Evolutionary conservation across 495 filamentous ascomycete genomes (phyloP).

Genomic region (Penicillium manginii): DNA sequence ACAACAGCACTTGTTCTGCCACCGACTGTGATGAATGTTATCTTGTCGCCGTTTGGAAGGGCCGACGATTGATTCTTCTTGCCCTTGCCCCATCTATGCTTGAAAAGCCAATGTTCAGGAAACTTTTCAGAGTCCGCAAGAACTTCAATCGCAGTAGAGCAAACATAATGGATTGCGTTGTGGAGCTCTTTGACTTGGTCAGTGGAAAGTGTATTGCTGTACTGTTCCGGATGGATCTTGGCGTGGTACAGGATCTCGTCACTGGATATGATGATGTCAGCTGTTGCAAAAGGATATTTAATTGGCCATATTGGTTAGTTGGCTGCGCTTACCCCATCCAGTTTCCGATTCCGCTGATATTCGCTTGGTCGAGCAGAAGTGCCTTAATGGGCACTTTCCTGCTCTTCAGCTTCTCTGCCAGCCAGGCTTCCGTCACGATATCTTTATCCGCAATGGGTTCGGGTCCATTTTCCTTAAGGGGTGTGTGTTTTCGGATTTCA

Average conservation of each 20-base stretch:
- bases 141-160: slow-evolving; percentile 73
- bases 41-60: slow-evolving; percentile 81
- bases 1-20: slow-evolving; percentile 88
- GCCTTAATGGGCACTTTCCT: slow-evolving; percentile 87
- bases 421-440: slow-evolving; percentile 70
- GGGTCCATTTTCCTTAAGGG: slow-evolving; percentile 87
- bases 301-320: neutral
- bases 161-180: slow-evolving; percentile 76
- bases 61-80: slow-evolving; percentile 69
- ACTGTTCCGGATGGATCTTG: slow-evolving; percentile 87
- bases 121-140: slow-evolving; percentile 83
- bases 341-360: slow-evolving; percentile 91
- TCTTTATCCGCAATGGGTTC: slow-evolving; percentile 88
- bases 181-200: slow-evolving; percentile 73
- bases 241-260: slow-evolving; percentile 92
- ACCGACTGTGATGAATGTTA: slow-evolving; percentile 83
- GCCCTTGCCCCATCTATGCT: slow-evolving; percentile 88
- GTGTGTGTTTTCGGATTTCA: slow-evolving; percentile 74
- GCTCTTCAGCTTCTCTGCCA: slow-evolving; percentile 66
- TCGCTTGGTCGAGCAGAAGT: slow-evolving; percentile 83
- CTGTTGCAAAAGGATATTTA: neutral
- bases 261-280: slow-evolving; percentile 36
- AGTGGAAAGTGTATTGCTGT: slow-evolving; percentile 78
- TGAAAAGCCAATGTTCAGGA: slow-evolving; percentile 89
- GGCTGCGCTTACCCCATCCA: slow-evolving; percentile 77